A percentile compares a stretch with the other conserved stretches of the same genome.
Evolutionary conservation across 768 basidiomycete species (phyloP).

Genomic region (Strobilomyces echinocephalus): DNA sequence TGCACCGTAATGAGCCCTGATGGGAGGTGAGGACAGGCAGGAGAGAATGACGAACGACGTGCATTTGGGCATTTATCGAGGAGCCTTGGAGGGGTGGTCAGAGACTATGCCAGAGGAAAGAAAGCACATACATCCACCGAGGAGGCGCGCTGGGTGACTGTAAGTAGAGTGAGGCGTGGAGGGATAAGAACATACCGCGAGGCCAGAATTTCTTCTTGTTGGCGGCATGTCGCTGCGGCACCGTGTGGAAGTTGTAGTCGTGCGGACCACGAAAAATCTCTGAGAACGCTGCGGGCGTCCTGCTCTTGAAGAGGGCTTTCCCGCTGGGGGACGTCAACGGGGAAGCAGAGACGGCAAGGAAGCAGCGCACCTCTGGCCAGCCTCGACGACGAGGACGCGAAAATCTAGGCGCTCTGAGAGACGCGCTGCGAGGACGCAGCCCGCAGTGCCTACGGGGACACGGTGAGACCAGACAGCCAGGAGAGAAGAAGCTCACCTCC

Average conservation of each 20-base stretch:
- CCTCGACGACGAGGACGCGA: conserved; percentile 38
- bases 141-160: conserved; percentile 50
- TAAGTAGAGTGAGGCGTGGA: not conserved
- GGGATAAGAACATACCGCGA: conserved; percentile 44
- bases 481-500: conserved; percentile 38
- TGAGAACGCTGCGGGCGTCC: conserved; percentile 42
- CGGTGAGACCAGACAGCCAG: not conserved
- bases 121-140: conserved; percentile 64
- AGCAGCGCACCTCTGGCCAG: conserved; percentile 42
- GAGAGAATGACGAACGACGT: not conserved
- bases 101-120: not conserved
- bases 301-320: conserved; percentile 35
- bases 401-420: conserved; percentile 36
- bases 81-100: conserved; percentile 38
- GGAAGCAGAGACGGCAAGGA: not conserved
- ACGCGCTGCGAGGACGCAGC: conserved; percentile 42
- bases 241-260: conserved; percentile 53
- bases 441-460: conserved; percentile 36
- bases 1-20: conserved; percentile 53
- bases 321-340: conserved; percentile 34
- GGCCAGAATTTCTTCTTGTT: conserved; percentile 56
- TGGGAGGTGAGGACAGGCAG: conserved; percentile 5
- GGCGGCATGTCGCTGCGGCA: conserved; percentile 48
- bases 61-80: conserved; percentile 59
- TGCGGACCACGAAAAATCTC: conserved; percentile 42